Evolutionary conservation across 257 asterid species (phyloP).

Genomic region (Jacaranda copaia): DNA sequence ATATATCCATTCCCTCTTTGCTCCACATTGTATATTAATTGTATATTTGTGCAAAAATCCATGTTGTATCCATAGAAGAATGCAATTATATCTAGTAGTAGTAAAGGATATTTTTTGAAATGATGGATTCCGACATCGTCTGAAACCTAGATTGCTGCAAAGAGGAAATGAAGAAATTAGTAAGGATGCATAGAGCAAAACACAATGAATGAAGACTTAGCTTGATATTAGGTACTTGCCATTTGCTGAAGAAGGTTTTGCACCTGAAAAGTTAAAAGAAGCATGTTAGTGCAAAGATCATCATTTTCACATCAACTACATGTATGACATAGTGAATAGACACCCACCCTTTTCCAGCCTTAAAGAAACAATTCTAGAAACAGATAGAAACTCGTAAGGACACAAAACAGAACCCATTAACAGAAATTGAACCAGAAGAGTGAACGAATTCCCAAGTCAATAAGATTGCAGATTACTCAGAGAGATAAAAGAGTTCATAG

Average conservation of each 20-base stretch:
- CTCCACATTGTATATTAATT: neutral
- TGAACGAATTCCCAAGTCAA: neutral
- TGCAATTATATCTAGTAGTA: neutral
- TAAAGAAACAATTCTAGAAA: neutral
- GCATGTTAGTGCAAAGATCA: conserved; percentile 32
- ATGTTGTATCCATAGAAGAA: conserved; percentile 5
- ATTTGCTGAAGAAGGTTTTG: conserved; percentile 88
- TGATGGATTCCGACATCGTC: conserved; percentile 82
- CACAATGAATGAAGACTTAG: neutral
- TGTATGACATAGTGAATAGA: neutral
- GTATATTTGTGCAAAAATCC: neutral
- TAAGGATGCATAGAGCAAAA: conserved; percentile 12
- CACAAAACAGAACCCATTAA: neutral
- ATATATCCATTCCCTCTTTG: neutral
- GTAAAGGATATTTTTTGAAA: conserved; percentile 75
- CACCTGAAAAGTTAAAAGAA: conserved; percentile 56
- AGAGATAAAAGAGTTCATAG: neutral
- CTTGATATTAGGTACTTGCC: conserved; percentile 53
- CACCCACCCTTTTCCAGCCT: neutral
- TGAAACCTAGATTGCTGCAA: conserved; percentile 88
- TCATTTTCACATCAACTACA: neutral
- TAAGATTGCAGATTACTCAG: neutral
- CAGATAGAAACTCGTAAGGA: neutral
- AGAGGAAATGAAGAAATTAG: conserved; percentile 13
- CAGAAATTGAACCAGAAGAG: neutral